Conservation (phyloP, 805 yeast genomes). For the Candida suzukii region DNA sequence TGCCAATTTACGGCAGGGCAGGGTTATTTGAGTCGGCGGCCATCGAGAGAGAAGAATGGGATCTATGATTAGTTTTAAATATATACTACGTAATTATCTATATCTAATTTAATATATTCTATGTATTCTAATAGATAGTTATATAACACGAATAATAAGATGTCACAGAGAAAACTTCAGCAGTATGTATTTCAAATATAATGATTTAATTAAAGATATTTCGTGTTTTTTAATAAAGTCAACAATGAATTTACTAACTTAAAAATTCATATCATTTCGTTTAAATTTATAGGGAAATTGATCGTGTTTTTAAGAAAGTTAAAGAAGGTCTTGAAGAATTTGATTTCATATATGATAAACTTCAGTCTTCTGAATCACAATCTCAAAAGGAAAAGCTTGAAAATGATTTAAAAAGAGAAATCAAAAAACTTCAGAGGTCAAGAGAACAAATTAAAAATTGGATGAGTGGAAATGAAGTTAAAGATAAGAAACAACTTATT, state of each 20-base stretch:
- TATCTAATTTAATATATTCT: too few species aligned
- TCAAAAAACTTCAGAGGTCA: constrained; percentile 86
- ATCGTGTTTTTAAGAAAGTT: constrained; percentile 86
- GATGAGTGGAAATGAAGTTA: constrained; percentile 86
- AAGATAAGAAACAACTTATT: constrained; percentile 74
- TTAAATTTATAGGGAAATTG: constrained; percentile 79
- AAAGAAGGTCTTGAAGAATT: constrained; percentile 85
- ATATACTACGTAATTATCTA: too few species aligned
- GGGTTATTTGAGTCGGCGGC: too few species aligned
- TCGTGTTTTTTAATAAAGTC: too few species aligned
- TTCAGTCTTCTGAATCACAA: constrained; percentile 70
- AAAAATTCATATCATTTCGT: too few species aligned
- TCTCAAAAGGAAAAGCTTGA: constrained; percentile 93
- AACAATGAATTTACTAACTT: not conserved
- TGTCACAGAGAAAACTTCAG: constrained; percentile 45
- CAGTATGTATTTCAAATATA: constrained; percentile 38
- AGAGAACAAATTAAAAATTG: constrained; percentile 95
- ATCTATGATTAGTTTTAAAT: too few species aligned
- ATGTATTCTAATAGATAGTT: too few species aligned
- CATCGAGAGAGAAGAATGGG: too few species aligned
- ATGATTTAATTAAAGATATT: too few species aligned
- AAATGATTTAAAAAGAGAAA: constrained; percentile 86
- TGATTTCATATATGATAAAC: constrained; percentile 80
- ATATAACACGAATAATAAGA: too few species aligned
- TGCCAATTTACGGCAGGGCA: too few species aligned